phyloP scores from a whole-genome alignment of 768 basidiomycete species.

The Amanita pallidorosea region DNA sequence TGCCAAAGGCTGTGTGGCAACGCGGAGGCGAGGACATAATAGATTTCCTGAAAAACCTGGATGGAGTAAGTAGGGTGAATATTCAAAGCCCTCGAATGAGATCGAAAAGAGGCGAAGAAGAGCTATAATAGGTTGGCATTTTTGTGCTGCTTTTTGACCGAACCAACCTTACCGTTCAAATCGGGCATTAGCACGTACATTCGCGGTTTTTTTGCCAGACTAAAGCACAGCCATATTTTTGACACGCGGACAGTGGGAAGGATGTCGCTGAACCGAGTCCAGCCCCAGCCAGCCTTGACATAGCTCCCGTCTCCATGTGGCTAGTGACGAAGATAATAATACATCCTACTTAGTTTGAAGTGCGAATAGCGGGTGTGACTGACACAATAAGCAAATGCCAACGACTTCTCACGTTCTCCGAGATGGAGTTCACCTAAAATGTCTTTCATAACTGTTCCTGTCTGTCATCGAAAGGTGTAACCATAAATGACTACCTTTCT shows the following conservation, averaged over 20 bases:
- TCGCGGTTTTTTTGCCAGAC: too few relatives aligned
- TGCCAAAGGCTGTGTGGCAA: slow-evolving; percentile 28
- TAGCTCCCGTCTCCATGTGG: too few relatives aligned
- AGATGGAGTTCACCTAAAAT: background rate
- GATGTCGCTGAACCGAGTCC: too few relatives aligned
- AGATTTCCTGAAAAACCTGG: background rate
- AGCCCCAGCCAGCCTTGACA: too few relatives aligned
- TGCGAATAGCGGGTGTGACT: too few relatives aligned
- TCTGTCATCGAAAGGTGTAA: background rate
- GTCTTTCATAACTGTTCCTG: background rate
- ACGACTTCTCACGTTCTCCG: background rate
- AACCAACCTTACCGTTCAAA: too few relatives aligned
- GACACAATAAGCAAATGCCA: too few relatives aligned
- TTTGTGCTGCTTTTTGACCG: background rate
- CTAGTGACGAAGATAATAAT: too few relatives aligned
- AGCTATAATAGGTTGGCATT: slow-evolving; percentile 1
- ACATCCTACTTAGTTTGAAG: too few relatives aligned
- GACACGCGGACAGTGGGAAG: too few relatives aligned
- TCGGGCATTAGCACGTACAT: too few relatives aligned
- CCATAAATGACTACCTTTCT: background rate
- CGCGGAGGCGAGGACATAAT: slow-evolving; percentile 4
- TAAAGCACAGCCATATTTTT: too few relatives aligned
- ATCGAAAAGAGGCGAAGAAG: slow-evolving; percentile 3
- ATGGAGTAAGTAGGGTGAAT: slow-evolving; percentile 4
- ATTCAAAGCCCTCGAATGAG: slow-evolving; percentile 2